Evolutionary conservation across 1,284 basidiomycete species (phyloP).

Genomic region (Heterobasidion occidentale): DNA sequence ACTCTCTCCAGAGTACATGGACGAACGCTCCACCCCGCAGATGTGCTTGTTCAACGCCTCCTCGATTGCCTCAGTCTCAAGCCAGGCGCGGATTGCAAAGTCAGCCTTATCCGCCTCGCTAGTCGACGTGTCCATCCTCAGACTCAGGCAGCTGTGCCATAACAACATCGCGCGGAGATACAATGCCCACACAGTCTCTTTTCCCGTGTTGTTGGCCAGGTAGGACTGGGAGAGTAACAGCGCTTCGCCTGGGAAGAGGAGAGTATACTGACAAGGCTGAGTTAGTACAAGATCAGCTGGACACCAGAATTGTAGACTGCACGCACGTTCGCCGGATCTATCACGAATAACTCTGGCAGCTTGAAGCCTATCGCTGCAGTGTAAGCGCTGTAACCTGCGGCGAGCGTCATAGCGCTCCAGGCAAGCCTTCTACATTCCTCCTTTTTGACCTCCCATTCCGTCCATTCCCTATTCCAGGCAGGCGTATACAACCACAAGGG

Average conservation of each 20-base stretch:
- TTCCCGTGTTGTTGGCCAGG: slow-evolving; percentile 22
- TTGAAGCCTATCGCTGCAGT: slow-evolving; percentile 34
- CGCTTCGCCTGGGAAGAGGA: slow-evolving; percentile 65
- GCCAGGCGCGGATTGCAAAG: slow-evolving; percentile 61
- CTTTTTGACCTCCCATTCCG: slow-evolving; percentile 55
- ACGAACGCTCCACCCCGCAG: slow-evolving; percentile 57
- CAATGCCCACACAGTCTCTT: slow-evolving; percentile 66
- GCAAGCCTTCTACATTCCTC: slow-evolving; percentile 67
- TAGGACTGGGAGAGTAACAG: slow-evolving; percentile 13
- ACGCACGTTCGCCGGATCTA: slow-evolving; percentile 60
- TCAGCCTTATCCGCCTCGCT: slow-evolving; percentile 45
- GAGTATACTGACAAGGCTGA: slow-evolving; percentile 38
- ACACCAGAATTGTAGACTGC: background rate
- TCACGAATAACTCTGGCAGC: slow-evolving; percentile 45
- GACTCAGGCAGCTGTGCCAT: slow-evolving; percentile 63
- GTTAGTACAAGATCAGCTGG: slow-evolving; percentile 1
- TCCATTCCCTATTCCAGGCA: slow-evolving; percentile 51
- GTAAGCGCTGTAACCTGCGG: slow-evolving; percentile 58
- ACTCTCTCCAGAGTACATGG: slow-evolving; percentile 63
- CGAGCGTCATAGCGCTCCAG: slow-evolving; percentile 59
- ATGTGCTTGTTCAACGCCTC: slow-evolving; percentile 52
- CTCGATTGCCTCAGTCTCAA: slow-evolving; percentile 64
- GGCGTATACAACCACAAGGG: slow-evolving; percentile 59
- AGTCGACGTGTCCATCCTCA: slow-evolving; percentile 35
- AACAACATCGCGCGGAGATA: slow-evolving; percentile 61